A percentile compares a stretch with the other conserved stretches of the same genome.
Conservation (phyloP, 192 early-diverging fungal genomes). For the Umbelopsis sp. region DNA sequence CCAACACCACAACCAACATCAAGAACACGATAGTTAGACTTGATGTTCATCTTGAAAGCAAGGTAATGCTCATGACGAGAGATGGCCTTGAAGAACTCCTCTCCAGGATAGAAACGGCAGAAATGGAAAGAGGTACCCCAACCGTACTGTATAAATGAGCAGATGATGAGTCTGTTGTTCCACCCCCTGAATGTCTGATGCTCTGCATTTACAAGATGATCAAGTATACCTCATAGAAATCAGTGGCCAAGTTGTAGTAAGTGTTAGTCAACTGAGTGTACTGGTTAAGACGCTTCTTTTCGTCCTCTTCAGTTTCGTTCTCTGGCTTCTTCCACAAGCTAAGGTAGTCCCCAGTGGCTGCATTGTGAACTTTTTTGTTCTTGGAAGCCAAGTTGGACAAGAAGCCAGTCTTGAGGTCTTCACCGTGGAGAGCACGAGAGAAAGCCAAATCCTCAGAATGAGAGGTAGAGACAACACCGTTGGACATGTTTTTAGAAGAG, state of each 20-base stretch:
- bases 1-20: constrained; percentile 98
- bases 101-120: constrained; percentile 75
- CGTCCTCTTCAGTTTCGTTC: constrained; percentile 56
- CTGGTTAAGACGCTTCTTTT: constrained; percentile 55
- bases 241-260: constrained; percentile 82
- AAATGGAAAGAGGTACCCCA: constrained; percentile 96
- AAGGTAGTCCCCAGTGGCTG: constrained; percentile 71
- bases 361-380: constrained; percentile 66
- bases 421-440: constrained; percentile 55
- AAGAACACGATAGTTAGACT: constrained; percentile 70
- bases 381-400: constrained; percentile 58
- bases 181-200: background rate
- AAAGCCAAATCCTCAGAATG: constrained; percentile 54
- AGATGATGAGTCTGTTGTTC: background rate
- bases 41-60: constrained; percentile 72
- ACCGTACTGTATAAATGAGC: constrained; percentile 47
- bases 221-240: constrained; percentile 73
- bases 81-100: constrained; percentile 79
- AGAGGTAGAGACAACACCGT: constrained; percentile 31
- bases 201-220: no score
- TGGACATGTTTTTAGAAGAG: constrained; percentile 19
- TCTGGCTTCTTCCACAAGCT: constrained; percentile 66
- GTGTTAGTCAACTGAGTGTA: constrained; percentile 78
- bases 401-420: constrained; percentile 42
- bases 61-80: constrained; percentile 91